A percentile compares a stretch with the other conserved stretches of the same genome.
These are phyloP conservation scores for Cymodocea nodosa DNA, from an alignment of 116 monocot genomes.

Conservation along the genomic window DNA sequence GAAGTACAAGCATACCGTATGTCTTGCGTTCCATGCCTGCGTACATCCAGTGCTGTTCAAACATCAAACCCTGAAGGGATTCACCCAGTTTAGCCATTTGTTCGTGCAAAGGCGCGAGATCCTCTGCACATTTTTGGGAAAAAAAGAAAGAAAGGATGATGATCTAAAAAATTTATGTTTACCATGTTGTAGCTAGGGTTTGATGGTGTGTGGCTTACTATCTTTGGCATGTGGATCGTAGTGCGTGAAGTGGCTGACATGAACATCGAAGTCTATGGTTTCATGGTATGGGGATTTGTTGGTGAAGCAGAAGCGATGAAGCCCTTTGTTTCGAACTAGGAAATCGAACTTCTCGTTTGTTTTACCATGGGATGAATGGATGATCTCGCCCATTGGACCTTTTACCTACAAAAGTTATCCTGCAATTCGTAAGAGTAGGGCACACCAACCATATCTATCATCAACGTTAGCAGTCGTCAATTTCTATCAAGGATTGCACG, in stretches of 20 bases:
- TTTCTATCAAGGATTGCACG: too few species aligned
- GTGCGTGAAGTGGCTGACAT: slow-evolving; percentile 70
- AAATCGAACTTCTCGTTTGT: slow-evolving; percentile 89
- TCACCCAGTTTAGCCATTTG: slow-evolving; percentile 84
- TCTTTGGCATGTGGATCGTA: slow-evolving; percentile 96
- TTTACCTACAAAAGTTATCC: too few species aligned
- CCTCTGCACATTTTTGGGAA: slow-evolving; percentile 58
- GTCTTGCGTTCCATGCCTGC: slow-evolving; percentile 97
- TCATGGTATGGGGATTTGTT: slow-evolving; percentile 97
- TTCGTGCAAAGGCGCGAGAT: slow-evolving; percentile 65
- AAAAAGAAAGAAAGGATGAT: too few species aligned
- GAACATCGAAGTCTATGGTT: slow-evolving; percentile 93
- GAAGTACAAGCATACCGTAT: slow-evolving; percentile 19
- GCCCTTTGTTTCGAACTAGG: slow-evolving; percentile 57
- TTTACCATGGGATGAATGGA: slow-evolving; percentile 74
- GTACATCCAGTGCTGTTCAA: slow-evolving; percentile 97
- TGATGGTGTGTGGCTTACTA: too few species aligned
- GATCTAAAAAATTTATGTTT: too few species aligned
- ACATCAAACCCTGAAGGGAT: slow-evolving; percentile 83
- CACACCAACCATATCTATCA: too few species aligned
- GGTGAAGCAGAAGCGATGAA: slow-evolving; percentile 92
- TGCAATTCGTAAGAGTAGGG: too few species aligned
- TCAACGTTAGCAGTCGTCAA: too few species aligned
- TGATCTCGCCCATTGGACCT: slow-evolving; percentile 64
- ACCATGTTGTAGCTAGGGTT: too few species aligned